A percentile compares a stretch with the other conserved stretches of the same genome.
phyloP scores from a whole-genome alignment of 345 rosid species.

The Populus simonii region DNA sequence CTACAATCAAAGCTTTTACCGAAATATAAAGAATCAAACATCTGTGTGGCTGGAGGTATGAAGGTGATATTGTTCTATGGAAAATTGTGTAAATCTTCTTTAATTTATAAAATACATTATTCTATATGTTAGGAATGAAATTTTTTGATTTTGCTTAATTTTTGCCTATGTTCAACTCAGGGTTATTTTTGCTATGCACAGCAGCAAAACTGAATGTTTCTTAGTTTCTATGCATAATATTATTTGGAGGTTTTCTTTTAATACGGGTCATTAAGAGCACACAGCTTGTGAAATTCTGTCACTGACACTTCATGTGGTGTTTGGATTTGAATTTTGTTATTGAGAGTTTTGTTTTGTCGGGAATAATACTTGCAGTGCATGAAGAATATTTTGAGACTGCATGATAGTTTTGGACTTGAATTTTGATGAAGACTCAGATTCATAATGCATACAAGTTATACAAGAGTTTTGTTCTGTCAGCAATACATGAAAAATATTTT shows the following conservation, averaged over 20 bases:
- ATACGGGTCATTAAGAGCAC: too few relatives aligned
- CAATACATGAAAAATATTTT: background rate
- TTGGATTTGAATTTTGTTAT: background rate
- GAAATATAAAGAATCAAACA: constrained; percentile 63
- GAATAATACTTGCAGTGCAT: background rate
- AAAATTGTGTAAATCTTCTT: constrained; percentile 3
- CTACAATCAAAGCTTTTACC: constrained; percentile 75
- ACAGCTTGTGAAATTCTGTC: background rate
- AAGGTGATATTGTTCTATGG: constrained; percentile 34
- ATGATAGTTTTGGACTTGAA: background rate
- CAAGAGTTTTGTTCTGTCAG: background rate
- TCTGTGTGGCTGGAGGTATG: constrained; percentile 99
- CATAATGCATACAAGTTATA: background rate
- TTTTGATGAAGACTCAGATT: background rate
- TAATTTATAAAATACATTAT: background rate
- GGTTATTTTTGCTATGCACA: too few relatives aligned
- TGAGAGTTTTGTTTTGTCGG: background rate
- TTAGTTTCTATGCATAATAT: too few relatives aligned
- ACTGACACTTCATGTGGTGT: background rate
- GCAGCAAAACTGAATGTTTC: too few relatives aligned
- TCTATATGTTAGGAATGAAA: too few relatives aligned
- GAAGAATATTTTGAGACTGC: background rate
- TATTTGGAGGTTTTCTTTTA: too few relatives aligned
- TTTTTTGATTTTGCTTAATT: too few relatives aligned
- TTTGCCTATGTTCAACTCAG: too few relatives aligned